Conservation (phyloP, 2,329 filamentous ascomycete genomes). For the Fusarium pseudoanthophilum region DNA sequence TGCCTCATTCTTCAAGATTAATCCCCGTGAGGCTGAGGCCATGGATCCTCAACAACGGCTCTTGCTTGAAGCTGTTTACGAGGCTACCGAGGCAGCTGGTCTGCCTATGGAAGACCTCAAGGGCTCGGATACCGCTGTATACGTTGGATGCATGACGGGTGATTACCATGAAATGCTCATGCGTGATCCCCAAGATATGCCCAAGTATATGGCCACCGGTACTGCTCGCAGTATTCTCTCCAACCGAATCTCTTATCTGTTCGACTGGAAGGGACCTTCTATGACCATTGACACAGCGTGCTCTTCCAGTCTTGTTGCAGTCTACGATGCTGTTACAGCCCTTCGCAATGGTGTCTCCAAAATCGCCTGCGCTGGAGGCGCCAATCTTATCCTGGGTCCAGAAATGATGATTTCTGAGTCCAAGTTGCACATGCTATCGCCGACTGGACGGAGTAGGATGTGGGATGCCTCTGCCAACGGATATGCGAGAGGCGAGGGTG, state of each 20-base stretch:
- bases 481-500: neutral
- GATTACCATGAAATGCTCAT: constrained; percentile 12
- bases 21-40: constrained; percentile 4
- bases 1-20: constrained; percentile 21
- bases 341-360: neutral
- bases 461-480: neutral
- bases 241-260: neutral
- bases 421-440: constrained; percentile 1
- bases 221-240: constrained; percentile 1
- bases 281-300: neutral
- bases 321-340: neutral
- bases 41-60: constrained; percentile 13
- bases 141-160: neutral
- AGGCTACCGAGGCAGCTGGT: neutral
- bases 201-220: constrained; percentile 9
- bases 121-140: constrained; percentile 2
- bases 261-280: neutral
- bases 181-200: constrained; percentile 7
- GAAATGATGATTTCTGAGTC: constrained; percentile 7
- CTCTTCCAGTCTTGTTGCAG: neutral
- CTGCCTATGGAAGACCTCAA: constrained; percentile 1
- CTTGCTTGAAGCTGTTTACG: constrained; percentile 2
- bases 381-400: constrained; percentile 1
- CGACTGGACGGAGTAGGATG: neutral
- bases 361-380: neutral